Base-by-base conservation (phyloP, 2,329 filamentous ascomycete species). In the Tolypocladium sp. region DNA sequence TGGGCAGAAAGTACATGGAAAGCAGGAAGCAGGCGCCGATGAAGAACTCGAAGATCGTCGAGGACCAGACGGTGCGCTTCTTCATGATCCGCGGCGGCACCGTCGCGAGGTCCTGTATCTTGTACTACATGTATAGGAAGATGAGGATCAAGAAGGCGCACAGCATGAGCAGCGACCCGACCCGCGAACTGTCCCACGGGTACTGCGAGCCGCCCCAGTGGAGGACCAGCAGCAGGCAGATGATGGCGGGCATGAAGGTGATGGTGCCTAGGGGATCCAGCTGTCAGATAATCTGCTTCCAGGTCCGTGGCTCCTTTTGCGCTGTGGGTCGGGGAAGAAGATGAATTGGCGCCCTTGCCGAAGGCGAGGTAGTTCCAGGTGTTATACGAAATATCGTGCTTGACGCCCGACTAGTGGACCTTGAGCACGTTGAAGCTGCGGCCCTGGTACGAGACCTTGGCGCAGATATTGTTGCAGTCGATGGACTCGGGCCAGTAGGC, bases 311-410 rank as follows among this genome's bases (percentile, higher is more conserved):
- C 59, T 64, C 61, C 30, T 67, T 67, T 67, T 62, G 3, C 67
- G 63, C 46, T 62, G 56, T 1, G 67, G 67, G 10, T 69, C 65
- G 2, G 63, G 60, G 27, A 69, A 67, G 63, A 63, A 70, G 8
- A 44, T 15, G 41, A 13, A 44, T 70, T 73, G 44, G 82, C 82
- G 15, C 75, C 73, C 61, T 76, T 66, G 62, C 82, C 82, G 41
- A 76, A 81, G 64, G 70, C 70, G 44, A 86, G 79, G 66, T 81
- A 80, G 74, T 83, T 84, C 81, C 81, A 86, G 57, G 82, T 82
- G 63, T 85, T 82, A 73, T 85, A 86, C 60, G 75, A 78, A 72
- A 86, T 79, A 70, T 86, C 83, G 68, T 82, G 69, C 56, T 82
- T 82, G 55, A 81, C 82, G 46, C 73, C 75, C 1, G 82, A 85